Evolutionary conservation across 768 basidiomycete genomes (phyloP).

Genomic region (Chlorophyllum brunneum): DNA sequence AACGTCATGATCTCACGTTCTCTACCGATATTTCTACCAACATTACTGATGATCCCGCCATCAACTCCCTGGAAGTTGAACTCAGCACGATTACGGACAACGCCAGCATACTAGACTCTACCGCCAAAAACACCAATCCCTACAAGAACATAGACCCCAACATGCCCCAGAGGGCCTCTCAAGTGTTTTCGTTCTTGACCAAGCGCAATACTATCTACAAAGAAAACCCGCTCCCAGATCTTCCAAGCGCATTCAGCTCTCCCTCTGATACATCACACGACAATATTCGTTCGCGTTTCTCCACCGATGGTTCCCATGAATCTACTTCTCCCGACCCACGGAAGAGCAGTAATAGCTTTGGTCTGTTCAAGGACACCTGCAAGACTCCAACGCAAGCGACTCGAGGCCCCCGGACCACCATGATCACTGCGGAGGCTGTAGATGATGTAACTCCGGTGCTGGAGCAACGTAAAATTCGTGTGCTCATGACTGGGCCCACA

Average conservation of each 20-base stretch:
- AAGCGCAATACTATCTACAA: constrained; percentile 35
- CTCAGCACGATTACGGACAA: constrained; percentile 49
- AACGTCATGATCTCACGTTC: constrained; percentile 33
- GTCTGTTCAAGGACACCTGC: not conserved
- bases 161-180: constrained; percentile 67
- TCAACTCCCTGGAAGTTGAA: constrained; percentile 78
- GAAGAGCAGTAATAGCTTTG: constrained; percentile 1
- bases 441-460: constrained; percentile 13
- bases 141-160: constrained; percentile 30
- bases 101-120: too few species aligned
- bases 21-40: constrained; percentile 41
- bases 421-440: constrained; percentile 9
- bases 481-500: constrained; percentile 44
- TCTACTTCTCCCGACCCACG: not conserved
- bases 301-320: constrained; percentile 10
- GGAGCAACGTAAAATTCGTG: constrained; percentile 29
- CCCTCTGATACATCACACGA: constrained; percentile 26
- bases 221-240: constrained; percentile 35
- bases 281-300: constrained; percentile 16
- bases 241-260: constrained; percentile 37
- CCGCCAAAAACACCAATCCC: constrained; percentile 12
- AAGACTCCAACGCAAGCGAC: not conserved
- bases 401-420: not conserved
- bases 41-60: constrained; percentile 41
- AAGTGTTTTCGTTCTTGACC: constrained; percentile 71